Base-by-base conservation (phyloP, 2,329 filamentous ascomycete genomes). In the Fusarium stilboides region DNA sequence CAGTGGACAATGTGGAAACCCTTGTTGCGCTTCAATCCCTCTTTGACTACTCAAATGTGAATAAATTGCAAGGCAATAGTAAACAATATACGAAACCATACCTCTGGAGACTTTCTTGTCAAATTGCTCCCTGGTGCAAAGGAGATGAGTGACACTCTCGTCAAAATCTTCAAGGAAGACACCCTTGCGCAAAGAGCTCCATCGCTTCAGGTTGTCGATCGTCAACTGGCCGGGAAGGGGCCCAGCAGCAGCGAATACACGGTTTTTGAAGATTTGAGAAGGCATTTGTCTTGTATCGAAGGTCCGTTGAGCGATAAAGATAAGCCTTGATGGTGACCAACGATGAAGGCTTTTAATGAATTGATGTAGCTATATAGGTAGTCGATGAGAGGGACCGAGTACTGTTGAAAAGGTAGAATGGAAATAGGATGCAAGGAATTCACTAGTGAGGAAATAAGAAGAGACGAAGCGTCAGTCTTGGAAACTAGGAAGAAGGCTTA, bases 71-170 rank as follows among this genome's bases (percentile, higher is more conserved):
- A 37, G 15, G 10, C 12, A 4, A 10, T n/a, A 37, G 19, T 13
- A 9, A 43, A 50, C 4, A n/a, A 34, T 12, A 7, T 44, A 22
- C 5, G 5, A 8, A 22, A n/a, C 65, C 59, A 28, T 74, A 82
- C 83, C 77, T 62, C 77, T 76, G 2, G 82, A 73, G 8, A 76
- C 73, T 31, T 67, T 78, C 20, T 82, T 78, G 65, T 86, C 84
- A 77, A 88, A 94, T 17, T 90, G 86, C 34, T 88, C 84, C 50
- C 86, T 81, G 0, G 88, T 88, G 55, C 89, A 87, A 22, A 97
- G 84, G 0, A 97, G 80, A 78, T 97, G 94, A 0, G 94, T 97
- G 12, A 91, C 87, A 0, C 81, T 73, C 0, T 82, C 76, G 26
- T 82, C 83, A 19, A 93, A 79, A 1, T 83, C 79, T 2, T 81